These are phyloP conservation scores for Huntiella omanensis DNA, from an alignment of 2,329 filamentous ascomycete genomes.

Conservation along the genomic window DNA sequence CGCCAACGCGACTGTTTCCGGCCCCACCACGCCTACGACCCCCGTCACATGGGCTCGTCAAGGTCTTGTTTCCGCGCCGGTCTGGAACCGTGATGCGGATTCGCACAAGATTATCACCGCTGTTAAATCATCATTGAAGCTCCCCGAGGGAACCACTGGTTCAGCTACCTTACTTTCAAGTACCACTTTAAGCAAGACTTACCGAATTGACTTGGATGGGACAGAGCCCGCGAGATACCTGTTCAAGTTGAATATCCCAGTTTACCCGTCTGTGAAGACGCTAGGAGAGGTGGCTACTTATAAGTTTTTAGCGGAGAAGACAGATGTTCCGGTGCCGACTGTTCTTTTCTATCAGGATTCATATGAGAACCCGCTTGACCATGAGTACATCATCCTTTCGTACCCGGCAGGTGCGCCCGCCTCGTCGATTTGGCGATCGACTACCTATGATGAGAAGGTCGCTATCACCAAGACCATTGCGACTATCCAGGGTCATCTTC, in stretches of 20 bases:
- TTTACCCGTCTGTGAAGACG: conserved; percentile 1
- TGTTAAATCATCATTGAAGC: too few relatives aligned
- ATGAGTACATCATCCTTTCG: not conserved
- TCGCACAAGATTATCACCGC: not conserved
- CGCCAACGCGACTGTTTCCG: too few relatives aligned
- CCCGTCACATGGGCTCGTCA: not conserved
- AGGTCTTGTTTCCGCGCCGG: not conserved
- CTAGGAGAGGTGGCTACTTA: not conserved
- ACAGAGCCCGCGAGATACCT: not conserved
- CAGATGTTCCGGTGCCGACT: not conserved
- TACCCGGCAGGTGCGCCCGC: not conserved
- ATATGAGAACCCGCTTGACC: not conserved
- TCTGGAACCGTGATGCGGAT: not conserved
- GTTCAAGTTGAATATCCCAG: not conserved
- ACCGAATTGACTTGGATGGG: not conserved
- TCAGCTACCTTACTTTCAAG: not conserved
- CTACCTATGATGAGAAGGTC: not conserved
- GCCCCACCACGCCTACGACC: not conserved
- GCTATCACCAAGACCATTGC: not conserved
- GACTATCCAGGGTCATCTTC: not conserved
- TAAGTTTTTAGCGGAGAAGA: not conserved
- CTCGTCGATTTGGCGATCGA: not conserved
- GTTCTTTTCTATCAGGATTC: not conserved
- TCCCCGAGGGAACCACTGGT: not conserved
- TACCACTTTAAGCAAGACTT: conserved; percentile 1